Evolutionary conservation across 2,329 filamentous ascomycete genomes (phyloP).

Genomic region (Huntiella bhutanensis): DNA sequence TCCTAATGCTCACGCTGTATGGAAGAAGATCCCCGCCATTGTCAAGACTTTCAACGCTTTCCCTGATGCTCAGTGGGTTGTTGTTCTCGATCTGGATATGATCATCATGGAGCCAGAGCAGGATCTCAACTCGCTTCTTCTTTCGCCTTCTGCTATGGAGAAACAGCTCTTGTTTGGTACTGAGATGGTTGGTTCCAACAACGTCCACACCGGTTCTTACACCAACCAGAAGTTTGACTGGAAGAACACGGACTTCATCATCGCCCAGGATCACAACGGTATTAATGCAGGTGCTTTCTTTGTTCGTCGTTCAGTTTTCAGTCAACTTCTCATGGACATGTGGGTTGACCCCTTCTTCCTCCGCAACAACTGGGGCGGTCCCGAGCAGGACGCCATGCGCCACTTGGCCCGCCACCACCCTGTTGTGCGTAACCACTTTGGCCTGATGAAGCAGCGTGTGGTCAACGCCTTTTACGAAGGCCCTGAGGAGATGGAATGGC

Average conservation of each 20-base stretch:
- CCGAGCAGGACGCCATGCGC: slow-evolving; percentile 11
- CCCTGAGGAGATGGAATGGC: slow-evolving; percentile 5
- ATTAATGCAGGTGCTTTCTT: slow-evolving; percentile 11
- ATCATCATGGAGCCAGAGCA: slow-evolving; percentile 10
- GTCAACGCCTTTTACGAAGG: slow-evolving; percentile 11
- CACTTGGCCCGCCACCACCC: slow-evolving; percentile 10
- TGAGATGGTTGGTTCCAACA: slow-evolving; percentile 6
- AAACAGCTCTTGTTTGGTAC: slow-evolving; percentile 6
- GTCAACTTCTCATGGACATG: slow-evolving; percentile 11
- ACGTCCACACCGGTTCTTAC: slow-evolving; percentile 6
- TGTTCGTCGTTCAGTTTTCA: slow-evolving; percentile 9
- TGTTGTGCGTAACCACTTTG: slow-evolving; percentile 10
- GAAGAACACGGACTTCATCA: slow-evolving; percentile 11
- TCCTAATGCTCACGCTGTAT: slow-evolving; percentile 7
- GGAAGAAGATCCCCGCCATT: slow-evolving; percentile 11
- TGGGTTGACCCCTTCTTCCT: slow-evolving; percentile 11
- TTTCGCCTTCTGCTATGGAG: slow-evolving; percentile 11
- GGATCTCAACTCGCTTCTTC: slow-evolving; percentile 10
- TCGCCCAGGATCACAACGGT: slow-evolving; percentile 11
- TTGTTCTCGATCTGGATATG: slow-evolving; percentile 10
- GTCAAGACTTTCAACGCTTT: slow-evolving; percentile 10
- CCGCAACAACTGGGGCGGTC: slow-evolving; percentile 9
- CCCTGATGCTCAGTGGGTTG: slow-evolving; percentile 11
- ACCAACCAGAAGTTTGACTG: slow-evolving; percentile 9
- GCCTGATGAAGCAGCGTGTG: slow-evolving; percentile 9